These are phyloP conservation scores for Quercus cerris DNA, from an alignment of 306 rosid genomes.

Conservation along the genomic window DNA sequence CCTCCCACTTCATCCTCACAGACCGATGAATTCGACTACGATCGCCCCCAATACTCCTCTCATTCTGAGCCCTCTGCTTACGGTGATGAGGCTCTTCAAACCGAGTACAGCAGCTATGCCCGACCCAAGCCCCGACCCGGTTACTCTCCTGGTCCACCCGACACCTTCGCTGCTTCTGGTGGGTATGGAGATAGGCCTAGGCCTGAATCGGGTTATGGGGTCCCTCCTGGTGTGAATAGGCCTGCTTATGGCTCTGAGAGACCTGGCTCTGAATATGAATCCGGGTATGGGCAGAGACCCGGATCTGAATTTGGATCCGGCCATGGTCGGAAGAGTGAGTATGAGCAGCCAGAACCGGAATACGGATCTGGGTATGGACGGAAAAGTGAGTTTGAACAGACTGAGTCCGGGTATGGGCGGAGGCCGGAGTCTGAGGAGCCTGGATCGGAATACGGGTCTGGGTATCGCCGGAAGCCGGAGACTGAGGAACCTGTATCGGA, in stretches of 20 bases:
- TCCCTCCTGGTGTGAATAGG: slow-evolving; percentile 13
- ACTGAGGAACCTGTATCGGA: background rate
- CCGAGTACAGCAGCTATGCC: slow-evolving; percentile 69
- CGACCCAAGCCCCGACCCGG: slow-evolving; percentile 55
- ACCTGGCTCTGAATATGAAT: slow-evolving; percentile 23
- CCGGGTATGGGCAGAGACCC: slow-evolving; percentile 23
- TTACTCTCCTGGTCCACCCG: background rate
- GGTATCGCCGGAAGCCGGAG: background rate
- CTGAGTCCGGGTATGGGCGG: slow-evolving; percentile 19
- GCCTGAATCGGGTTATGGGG: slow-evolving; percentile 29
- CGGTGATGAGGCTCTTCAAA: slow-evolving; percentile 52
- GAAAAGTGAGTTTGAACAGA: background rate
- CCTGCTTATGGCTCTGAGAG: slow-evolving; percentile 23
- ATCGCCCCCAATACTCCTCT: slow-evolving; percentile 65
- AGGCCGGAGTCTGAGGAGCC: background rate
- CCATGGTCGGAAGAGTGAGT: slow-evolving; percentile 11
- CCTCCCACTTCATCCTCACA: slow-evolving; percentile 31
- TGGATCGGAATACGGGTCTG: slow-evolving; percentile 6
- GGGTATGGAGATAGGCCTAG: background rate
- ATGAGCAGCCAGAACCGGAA: slow-evolving; percentile 1
- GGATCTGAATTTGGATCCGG: slow-evolving; percentile 16
- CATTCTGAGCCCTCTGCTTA: slow-evolving; percentile 67
- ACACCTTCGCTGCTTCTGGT: background rate
- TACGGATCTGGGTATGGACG: slow-evolving; percentile 19
- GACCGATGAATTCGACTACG: slow-evolving; percentile 56